phyloP scores from a whole-genome alignment of 202 grass and related monocot species.

The Carex sylvatica region DNA sequence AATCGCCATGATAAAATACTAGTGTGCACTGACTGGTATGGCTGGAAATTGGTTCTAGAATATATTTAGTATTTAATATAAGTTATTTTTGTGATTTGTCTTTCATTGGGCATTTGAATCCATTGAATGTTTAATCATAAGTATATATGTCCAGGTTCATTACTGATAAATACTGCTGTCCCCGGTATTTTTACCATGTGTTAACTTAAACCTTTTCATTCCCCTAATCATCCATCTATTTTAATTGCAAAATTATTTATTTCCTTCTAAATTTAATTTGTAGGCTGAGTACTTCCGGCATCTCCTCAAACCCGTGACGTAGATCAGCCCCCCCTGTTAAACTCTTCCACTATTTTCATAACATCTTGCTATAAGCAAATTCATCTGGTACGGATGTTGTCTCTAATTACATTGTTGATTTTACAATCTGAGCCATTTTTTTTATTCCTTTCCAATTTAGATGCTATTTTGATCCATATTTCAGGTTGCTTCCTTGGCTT shows the following conservation, averaged over 20 bases:
- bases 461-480: slow-evolving; percentile 14
- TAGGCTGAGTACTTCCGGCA: slow-evolving; percentile 94
- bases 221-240: not conserved
- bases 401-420: not conserved
- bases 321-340: slow-evolving; percentile 34
- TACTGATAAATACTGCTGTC: not conserved
- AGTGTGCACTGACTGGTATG: not conserved
- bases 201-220: not conserved
- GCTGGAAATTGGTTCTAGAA: not conserved
- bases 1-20: not conserved
- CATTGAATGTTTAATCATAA: not conserved
- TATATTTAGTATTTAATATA: not conserved
- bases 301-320: slow-evolving; percentile 93
- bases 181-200: not conserved
- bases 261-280: slow-evolving; percentile 23
- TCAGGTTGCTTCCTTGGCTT: slow-evolving; percentile 43
- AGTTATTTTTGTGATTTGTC: not conserved
- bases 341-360: slow-evolving; percentile 30
- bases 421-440: slow-evolving; percentile 8
- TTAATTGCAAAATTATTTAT: slow-evolving; percentile 2
- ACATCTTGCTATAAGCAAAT: slow-evolving; percentile 30
- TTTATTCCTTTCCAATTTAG: not conserved
- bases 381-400: slow-evolving; percentile 35
- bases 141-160: not conserved
- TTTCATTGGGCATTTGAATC: not conserved